Percentiles rank a stretch among this genome's conserved stretches.
These are phyloP conservation scores for Stagonosporopsis chrysanthemi DNA, from an alignment of 2,329 filamentous ascomycete species.

Conservation along the genomic window DNA sequence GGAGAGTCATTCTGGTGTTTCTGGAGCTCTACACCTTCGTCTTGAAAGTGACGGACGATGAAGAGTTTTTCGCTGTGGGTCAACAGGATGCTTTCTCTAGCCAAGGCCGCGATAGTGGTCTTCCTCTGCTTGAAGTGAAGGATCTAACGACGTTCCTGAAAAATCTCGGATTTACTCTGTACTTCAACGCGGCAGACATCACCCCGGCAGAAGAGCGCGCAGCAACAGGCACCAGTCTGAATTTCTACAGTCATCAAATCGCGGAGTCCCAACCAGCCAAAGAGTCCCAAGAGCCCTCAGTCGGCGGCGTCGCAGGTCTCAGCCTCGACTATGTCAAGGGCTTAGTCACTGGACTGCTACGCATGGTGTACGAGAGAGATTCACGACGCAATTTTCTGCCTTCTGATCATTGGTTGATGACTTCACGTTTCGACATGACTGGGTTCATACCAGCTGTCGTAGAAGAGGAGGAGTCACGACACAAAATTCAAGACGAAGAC, in stretches of 20 bases:
- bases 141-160: constrained; percentile 84
- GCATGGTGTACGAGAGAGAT: constrained; percentile 91
- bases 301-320: constrained; percentile 72
- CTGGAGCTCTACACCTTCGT: constrained; percentile 94
- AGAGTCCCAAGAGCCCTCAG: constrained; percentile 51
- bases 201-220: constrained; percentile 55
- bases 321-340: constrained; percentile 79
- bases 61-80: constrained; percentile 81
- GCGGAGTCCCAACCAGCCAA: constrained; percentile 33
- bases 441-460: constrained; percentile 88
- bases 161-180: constrained; percentile 86
- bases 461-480: constrained; percentile 80
- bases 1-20: constrained; percentile 88
- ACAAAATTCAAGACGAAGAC: constrained; percentile 70
- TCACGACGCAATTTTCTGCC: constrained; percentile 86
- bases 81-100: constrained; percentile 39
- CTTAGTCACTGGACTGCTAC: constrained; percentile 80
- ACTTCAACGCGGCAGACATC: constrained; percentile 79
- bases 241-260: constrained; percentile 41
- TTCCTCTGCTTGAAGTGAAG: constrained; percentile 75
- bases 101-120: constrained; percentile 64
- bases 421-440: constrained; percentile 82
- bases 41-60: constrained; percentile 90
- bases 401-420: constrained; percentile 93
- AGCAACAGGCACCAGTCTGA: constrained; percentile 55